Percentiles rank a stretch among this genome's conserved stretches.
phyloP scores from a whole-genome alignment of 805 yeast species.

The Tetrapisispora phaffii region DNA sequence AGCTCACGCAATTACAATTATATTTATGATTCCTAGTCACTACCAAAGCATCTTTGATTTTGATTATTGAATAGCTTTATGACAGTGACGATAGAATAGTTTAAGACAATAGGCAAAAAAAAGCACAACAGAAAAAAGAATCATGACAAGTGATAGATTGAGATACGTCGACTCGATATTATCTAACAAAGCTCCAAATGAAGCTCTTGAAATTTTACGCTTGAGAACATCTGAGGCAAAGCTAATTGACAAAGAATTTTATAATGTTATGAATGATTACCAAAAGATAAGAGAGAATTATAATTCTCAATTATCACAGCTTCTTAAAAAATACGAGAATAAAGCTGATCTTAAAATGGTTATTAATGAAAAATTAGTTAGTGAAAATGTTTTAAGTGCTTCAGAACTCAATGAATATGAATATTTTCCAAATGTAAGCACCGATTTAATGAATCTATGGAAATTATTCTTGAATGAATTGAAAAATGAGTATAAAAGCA shows the following conservation, averaged over 20 bases:
- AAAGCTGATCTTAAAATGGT: constrained; percentile 28
- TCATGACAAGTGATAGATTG: constrained; percentile 24
- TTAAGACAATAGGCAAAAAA: neutral
- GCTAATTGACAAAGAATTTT: constrained; percentile 48
- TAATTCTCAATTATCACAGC: constrained; percentile 36
- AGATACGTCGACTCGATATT: constrained; percentile 33
- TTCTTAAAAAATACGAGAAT: neutral
- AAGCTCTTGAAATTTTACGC: constrained; percentile 49
- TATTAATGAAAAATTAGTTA: constrained; percentile 26
- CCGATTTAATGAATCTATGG: constrained; percentile 39
- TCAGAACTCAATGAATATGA: constrained; percentile 41
- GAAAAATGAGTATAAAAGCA: constrained; percentile 39
- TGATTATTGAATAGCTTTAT: too few relatives aligned
- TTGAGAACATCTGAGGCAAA: constrained; percentile 48
- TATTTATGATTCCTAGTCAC: too few relatives aligned
- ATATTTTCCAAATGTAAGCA: constrained; percentile 35
- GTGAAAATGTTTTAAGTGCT: constrained; percentile 34
- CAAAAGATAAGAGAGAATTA: constrained; percentile 34
- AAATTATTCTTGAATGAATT: constrained; percentile 33
- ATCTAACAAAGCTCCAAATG: constrained; percentile 38
- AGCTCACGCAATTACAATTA: too few relatives aligned
- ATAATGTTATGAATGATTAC: constrained; percentile 45
- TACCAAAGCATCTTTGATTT: too few relatives aligned
- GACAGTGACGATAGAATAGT: too few relatives aligned
- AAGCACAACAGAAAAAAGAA: neutral